A percentile compares a stretch with the other conserved stretches of the same genome.
phyloP scores from a whole-genome alignment of 805 yeast species.

The Metschnikowia chrysomelidarum region DNA sequence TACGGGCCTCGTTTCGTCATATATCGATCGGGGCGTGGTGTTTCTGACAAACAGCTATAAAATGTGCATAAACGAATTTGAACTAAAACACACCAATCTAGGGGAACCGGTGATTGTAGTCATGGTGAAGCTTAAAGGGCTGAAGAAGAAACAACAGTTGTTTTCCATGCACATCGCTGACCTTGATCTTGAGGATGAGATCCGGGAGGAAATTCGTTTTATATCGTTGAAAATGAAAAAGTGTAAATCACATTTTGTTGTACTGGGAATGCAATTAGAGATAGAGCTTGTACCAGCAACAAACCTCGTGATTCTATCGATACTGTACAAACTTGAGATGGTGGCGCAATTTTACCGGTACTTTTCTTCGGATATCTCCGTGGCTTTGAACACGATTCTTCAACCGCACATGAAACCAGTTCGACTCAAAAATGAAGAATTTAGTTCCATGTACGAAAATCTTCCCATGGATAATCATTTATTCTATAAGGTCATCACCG shows the following conservation, averaged over 20 bases:
- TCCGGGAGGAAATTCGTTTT: constrained; percentile 16
- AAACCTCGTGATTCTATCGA: constrained; percentile 3
- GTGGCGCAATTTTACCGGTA: constrained; percentile 15
- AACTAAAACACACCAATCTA: constrained; percentile 9
- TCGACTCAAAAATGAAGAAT: neutral
- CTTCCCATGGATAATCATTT: constrained; percentile 32
- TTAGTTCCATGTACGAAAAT: neutral
- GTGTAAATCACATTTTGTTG: constrained; percentile 14
- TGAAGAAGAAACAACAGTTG: constrained; percentile 9
- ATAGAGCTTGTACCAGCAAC: constrained; percentile 9
- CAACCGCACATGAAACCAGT: neutral
- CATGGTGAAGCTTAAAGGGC: constrained; percentile 8
- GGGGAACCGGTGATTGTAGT: constrained; percentile 12
- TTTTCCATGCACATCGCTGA: constrained; percentile 15
- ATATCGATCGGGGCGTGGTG: constrained; percentile 10
- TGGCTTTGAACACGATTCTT: constrained; percentile 8
- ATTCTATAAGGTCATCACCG: constrained; percentile 52
- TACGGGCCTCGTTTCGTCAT: constrained; percentile 2
- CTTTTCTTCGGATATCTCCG: constrained; percentile 19
- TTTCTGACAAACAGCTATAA: neutral
- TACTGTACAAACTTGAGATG: constrained; percentile 13
- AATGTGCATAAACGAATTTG: constrained; percentile 9
- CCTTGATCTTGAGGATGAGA: constrained; percentile 1
- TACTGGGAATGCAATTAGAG: constrained; percentile 6
- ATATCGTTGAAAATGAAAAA: constrained; percentile 13